Conservation (phyloP, 2,329 filamentous ascomycete species). For the Fusarium foetens region DNA sequence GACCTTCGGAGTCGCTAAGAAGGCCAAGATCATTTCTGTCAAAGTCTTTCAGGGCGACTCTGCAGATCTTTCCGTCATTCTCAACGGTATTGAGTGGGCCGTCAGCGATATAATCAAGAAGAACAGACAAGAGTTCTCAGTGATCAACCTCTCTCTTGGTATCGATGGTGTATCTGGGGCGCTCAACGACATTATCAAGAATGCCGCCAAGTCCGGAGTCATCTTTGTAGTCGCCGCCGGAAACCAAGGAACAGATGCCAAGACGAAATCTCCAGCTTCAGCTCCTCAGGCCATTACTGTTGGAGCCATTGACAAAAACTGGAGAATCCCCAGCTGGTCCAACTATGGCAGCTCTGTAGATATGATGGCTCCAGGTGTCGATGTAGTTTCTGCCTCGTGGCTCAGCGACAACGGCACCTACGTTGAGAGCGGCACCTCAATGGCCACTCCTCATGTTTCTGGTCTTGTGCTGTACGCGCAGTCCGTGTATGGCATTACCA, state of each 20-base stretch:
- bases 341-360: constrained; percentile 62
- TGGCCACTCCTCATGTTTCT: constrained; percentile 70
- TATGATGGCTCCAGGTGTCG: constrained; percentile 61
- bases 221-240: constrained; percentile 66
- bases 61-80: constrained; percentile 46
- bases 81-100: constrained; percentile 54
- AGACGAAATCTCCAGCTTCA: constrained; percentile 46
- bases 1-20: constrained; percentile 56
- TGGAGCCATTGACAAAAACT: constrained; percentile 50
- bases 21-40: constrained; percentile 55
- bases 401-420: constrained; percentile 54
- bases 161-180: constrained; percentile 54
- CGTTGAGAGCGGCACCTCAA: constrained; percentile 68
- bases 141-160: constrained; percentile 66
- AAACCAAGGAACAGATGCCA: constrained; percentile 53
- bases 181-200: constrained; percentile 61
- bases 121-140: constrained; percentile 53
- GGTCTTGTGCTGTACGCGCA: constrained; percentile 65
- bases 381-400: constrained; percentile 60
- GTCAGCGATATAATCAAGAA: constrained; percentile 56
- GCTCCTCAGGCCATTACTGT: constrained; percentile 48
- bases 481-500: constrained; percentile 53
- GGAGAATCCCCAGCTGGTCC: constrained; percentile 57
- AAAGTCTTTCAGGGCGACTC: constrained; percentile 55
- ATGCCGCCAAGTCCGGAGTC: constrained; percentile 58